Evolutionary conservation across 306 rosid genomes (phyloP).

Genomic region (Cucumis sativus): Cucumber_9930_V3 NC_026655.2:18196001-18196500

Average conservation of each 20-base stretch:
- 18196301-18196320: conserved; percentile 58
- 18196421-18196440: neutral
- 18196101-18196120: conserved; percentile 72
- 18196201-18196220: neutral
- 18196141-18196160: conserved; percentile 45
- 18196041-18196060: conserved; percentile 24
- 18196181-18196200: conserved; percentile 63
- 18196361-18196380: conserved; percentile 82
- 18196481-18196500: conserved; percentile 63
- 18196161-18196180: conserved; percentile 48
- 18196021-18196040: neutral
- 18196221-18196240: neutral
- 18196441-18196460: neutral
- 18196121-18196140: conserved; percentile 65
- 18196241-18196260: neutral
- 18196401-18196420: neutral
- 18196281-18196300: neutral
- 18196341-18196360: conserved; percentile 67
- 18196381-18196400: conserved; percentile 29
- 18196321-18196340: conserved; percentile 83
- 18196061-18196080: conserved; percentile 68
- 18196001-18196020: neutral
- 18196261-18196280: neutral
- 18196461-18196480: conserved; percentile 22
- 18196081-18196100: conserved; percentile 80